A percentile compares a stretch with the other conserved stretches of the same genome.
Evolutionary conservation across 768 basidiomycete genomes (phyloP).

Genomic region (Xerocomellus amylosporus): DNA sequence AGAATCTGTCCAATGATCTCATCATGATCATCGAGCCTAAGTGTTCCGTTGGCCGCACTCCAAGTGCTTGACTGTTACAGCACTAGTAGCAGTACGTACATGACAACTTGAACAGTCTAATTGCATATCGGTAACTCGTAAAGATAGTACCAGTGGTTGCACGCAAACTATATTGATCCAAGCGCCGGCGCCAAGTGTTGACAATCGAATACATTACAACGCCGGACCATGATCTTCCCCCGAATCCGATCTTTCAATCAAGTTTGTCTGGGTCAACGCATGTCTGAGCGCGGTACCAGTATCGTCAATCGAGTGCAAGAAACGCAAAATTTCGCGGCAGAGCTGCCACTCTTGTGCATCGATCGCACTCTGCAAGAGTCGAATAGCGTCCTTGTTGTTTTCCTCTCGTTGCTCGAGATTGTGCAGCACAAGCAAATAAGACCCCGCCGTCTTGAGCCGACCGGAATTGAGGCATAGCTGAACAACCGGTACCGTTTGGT

Average conservation of each 20-base stretch:
- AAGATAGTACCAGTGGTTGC: too few species aligned
- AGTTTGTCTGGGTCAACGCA: slow-evolving; percentile 55
- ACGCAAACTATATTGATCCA: neutral
- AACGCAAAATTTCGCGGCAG: slow-evolving; percentile 88
- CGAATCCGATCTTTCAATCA: slow-evolving; percentile 20
- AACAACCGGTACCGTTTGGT: neutral
- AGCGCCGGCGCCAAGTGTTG: neutral
- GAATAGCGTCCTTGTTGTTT: slow-evolving; percentile 70
- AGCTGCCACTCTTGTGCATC: slow-evolving; percentile 83
- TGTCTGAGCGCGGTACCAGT: slow-evolving; percentile 66
- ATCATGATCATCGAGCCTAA: too few species aligned
- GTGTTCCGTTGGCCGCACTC: too few species aligned
- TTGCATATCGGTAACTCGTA: too few species aligned
- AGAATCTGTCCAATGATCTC: too few species aligned
- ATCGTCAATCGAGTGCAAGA: slow-evolving; percentile 90
- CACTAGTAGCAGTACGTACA: too few species aligned
- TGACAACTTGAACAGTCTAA: too few species aligned
- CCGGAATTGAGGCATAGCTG: slow-evolving; percentile 73
- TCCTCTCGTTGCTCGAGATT: slow-evolving; percentile 89
- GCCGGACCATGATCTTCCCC: neutral
- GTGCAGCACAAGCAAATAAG: slow-evolving; percentile 91
- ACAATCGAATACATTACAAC: slow-evolving; percentile 3
- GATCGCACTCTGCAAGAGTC: slow-evolving; percentile 74
- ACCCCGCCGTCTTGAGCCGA: slow-evolving; percentile 83
- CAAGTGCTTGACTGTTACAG: too few species aligned